Conservation (phyloP, 2,329 filamentous ascomycete species). For the Albophoma yamanashiensis region DNA sequence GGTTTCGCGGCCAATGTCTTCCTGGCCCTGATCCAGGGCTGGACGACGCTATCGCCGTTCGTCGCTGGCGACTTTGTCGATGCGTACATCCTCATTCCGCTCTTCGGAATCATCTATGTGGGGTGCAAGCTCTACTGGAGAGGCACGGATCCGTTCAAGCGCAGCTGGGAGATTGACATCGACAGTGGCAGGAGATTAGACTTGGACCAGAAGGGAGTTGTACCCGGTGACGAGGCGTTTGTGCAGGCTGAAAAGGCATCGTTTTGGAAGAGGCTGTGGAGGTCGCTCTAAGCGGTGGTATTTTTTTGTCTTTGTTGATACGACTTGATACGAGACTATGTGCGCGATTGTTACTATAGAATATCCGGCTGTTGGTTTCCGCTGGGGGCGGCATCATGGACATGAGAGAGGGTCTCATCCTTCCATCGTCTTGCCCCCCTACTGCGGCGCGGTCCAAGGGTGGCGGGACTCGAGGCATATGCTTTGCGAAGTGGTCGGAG, state of each 20-base stretch:
- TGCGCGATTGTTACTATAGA: neutral
- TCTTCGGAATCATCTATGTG: constrained; percentile 47
- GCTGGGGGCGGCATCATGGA: neutral
- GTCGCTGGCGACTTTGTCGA: constrained; percentile 49
- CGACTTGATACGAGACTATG: neutral
- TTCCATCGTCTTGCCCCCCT: neutral
- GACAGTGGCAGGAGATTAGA: constrained; percentile 44
- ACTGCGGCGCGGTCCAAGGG: neutral
- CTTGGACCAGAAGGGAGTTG: constrained; percentile 31
- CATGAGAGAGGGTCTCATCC: neutral
- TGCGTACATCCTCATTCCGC: constrained; percentile 49
- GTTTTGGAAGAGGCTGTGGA: constrained; percentile 33
- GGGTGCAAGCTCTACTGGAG: constrained; percentile 42
- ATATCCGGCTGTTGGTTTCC: neutral
- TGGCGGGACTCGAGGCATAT: neutral
- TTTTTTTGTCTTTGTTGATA: neutral
- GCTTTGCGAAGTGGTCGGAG: neutral
- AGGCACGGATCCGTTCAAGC: constrained; percentile 37
- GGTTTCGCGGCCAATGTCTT: constrained; percentile 47
- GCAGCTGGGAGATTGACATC: constrained; percentile 42
- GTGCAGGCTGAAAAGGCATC: constrained; percentile 16
- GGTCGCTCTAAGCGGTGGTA: constrained; percentile 22
- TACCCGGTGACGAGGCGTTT: constrained; percentile 16
- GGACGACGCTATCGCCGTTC: constrained; percentile 49
- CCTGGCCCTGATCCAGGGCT: constrained; percentile 50